Percentiles rank a stretch among this genome's conserved stretches.
phyloP scores from a whole-genome alignment of 2,329 filamentous ascomycete genomes.

The Aspergillus pseudoterreus region DNA sequence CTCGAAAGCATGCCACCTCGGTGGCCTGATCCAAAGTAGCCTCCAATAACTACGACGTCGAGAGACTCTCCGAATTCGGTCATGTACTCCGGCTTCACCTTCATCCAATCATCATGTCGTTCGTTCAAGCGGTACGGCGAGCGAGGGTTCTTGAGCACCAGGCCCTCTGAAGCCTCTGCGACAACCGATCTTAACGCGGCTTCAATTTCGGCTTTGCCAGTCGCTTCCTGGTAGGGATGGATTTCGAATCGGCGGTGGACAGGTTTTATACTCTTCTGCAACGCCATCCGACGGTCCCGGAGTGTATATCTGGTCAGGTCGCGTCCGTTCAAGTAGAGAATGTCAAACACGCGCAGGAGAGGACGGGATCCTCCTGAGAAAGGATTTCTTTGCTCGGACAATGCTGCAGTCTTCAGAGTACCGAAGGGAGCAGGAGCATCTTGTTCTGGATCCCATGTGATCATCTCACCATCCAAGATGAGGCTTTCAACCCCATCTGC shows the following conservation, averaged over 20 bases:
- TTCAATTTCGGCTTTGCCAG: slow-evolving; percentile 69
- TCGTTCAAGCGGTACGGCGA: slow-evolving; percentile 84
- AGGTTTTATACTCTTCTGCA: slow-evolving; percentile 66
- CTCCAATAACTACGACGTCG: slow-evolving; percentile 84
- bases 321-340: slow-evolving; percentile 79
- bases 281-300: slow-evolving; percentile 70
- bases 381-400: slow-evolving; percentile 73
- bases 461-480: slow-evolving; percentile 97
- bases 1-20: slow-evolving; percentile 79
- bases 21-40: slow-evolving; percentile 84
- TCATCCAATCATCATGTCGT: slow-evolving; percentile 94
- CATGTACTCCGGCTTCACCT: slow-evolving; percentile 99
- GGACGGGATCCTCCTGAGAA: slow-evolving; percentile 65
- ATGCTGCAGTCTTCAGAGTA: slow-evolving; percentile 84
- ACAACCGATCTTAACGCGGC: slow-evolving; percentile 76
- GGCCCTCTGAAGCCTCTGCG: slow-evolving; percentile 79
- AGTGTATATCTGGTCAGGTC: slow-evolving; percentile 79
- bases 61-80: slow-evolving; percentile 89
- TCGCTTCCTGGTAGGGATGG: slow-evolving; percentile 67
- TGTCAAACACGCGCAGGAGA: slow-evolving; percentile 83
- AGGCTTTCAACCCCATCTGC: slow-evolving; percentile 72
- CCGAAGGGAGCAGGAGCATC: slow-evolving; percentile 88
- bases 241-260: slow-evolving; percentile 78
- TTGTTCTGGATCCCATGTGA: slow-evolving; percentile 87
- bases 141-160: slow-evolving; percentile 89